These are phyloP conservation scores for Cystoisospora suis DNA, from an alignment of 169 alveolate genomes.

Conservation along the genomic window DNA sequence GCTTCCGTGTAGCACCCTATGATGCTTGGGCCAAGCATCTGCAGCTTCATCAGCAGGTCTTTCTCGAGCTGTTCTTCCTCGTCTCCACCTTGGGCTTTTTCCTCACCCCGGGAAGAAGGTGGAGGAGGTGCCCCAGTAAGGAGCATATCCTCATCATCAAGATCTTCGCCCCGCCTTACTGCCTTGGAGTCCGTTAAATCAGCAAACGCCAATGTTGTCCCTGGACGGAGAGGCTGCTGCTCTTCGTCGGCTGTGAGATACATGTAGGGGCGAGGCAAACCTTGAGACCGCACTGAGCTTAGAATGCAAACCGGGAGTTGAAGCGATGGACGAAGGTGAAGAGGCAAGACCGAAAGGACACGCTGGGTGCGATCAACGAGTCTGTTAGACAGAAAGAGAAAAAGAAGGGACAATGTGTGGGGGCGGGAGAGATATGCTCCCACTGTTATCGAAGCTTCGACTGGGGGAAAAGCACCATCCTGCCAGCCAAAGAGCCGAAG, in stretches of 20 bases:
- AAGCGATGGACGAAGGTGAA: slow-evolving; percentile 22
- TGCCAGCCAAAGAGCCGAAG: too few relatives aligned
- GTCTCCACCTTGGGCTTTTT: neutral
- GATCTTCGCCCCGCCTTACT: neutral
- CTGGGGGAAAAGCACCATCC: neutral
- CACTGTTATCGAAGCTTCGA: neutral
- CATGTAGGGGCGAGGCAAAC: neutral
- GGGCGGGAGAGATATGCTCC: neutral
- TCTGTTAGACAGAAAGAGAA: neutral
- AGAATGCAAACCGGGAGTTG: slow-evolving; percentile 18
- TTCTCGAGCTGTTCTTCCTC: neutral
- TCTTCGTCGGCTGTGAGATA: neutral
- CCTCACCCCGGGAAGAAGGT: too few relatives aligned
- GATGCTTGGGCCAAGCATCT: neutral
- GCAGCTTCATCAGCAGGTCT: neutral
- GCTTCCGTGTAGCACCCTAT: neutral
- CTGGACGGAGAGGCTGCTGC: slow-evolving; percentile 11
- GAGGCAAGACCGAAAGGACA: neutral
- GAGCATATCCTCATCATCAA: too few relatives aligned
- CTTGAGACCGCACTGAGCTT: neutral
- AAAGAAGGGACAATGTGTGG: neutral
- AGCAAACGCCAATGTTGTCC: neutral
- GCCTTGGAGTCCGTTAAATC: neutral
- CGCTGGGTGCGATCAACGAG: slow-evolving; percentile 22
- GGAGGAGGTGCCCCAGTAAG: too few relatives aligned